Percentiles rank a stretch among this genome's conserved stretches.
Conservation (phyloP, 106 monocot genomes). For the Phalaenopsis equestris region DNA sequence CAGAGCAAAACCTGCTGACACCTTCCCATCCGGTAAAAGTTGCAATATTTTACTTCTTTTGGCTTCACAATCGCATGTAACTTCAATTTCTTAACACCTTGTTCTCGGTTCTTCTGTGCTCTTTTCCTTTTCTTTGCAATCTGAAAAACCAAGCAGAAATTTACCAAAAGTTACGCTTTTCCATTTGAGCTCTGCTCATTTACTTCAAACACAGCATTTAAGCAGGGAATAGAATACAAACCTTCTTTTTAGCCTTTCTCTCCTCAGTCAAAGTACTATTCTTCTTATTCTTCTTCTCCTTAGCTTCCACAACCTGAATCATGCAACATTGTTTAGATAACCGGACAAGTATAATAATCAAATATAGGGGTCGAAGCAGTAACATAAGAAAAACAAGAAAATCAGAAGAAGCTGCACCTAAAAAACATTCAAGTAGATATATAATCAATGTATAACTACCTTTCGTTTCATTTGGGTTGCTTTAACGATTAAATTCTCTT, state of each 20-base stretch:
- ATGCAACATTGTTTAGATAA: neutral
- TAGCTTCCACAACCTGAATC: conserved; percentile 30
- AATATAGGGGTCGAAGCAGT: neutral
- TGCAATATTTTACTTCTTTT: conserved; percentile 64
- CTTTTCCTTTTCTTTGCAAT: conserved; percentile 73
- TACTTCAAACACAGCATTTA: neutral
- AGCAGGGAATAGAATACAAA: conserved; percentile 2
- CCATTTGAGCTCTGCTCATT: neutral
- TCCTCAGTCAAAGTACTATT: conserved; percentile 32
- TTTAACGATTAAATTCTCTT: neutral
- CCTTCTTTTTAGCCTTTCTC: conserved; percentile 75
- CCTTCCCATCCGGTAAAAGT: conserved; percentile 61
- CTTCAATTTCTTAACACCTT: conserved; percentile 81
- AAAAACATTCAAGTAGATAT: neutral
- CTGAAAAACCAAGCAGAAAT: conserved; percentile 30
- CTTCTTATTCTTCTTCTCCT: conserved; percentile 31
- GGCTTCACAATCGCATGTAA: conserved; percentile 54
- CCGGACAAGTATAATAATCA: neutral
- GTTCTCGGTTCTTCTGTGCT: conserved; percentile 55
- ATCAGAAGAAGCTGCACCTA: neutral
- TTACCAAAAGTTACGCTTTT: neutral
- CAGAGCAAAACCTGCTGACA: conserved; percentile 66
- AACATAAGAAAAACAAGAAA: neutral
- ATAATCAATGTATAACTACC: conserved; percentile 2
- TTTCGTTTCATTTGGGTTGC: neutral